Evolutionary conservation across 345 rosid genomes (phyloP), one percentile per base, ranked within the genome.

Genomic region (Mangifera indica): DNA sequence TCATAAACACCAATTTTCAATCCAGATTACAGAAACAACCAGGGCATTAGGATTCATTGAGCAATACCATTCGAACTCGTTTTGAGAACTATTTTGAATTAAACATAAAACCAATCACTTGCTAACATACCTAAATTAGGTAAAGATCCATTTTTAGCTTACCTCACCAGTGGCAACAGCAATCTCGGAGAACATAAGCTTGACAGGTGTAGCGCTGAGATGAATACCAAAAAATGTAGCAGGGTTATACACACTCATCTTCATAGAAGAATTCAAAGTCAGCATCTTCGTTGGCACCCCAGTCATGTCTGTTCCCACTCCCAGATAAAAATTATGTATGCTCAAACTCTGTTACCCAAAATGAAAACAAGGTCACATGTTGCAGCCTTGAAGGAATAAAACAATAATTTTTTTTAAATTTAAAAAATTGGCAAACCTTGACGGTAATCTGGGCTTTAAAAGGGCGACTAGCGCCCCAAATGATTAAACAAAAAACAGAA

Each of bases 391-490:
- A 7, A 37, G 5, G 42, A 37, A 37, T 37, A 37, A 29, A 29
- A 29, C 13, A 42, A 21, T 64, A 64, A 14, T 46, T 51, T 20
- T 4, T 10, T 11, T 24, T 26, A 25, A 11, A 24, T 26, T 6
- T 62, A 34, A 3, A 20, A 2, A 52, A 15, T 34, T n/a, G 14
- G 18, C 44, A 15, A 26, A 92, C 94, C 98, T 83, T 86, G 67
- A 88, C 89, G 12, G 76, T 64, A 68, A 92, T 77, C 26, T 78
- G 53, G 22, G 92, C 85, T 67, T 81, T 85, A 78, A 77, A 87
- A 74, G 92, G 92, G 52, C 93, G 83, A 74, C 94, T 85, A 70
- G 89, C 94, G 4, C 94, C 91, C 96, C 94, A 92, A 26, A 92
- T 76, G 77, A 88, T 87, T 74, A 91, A 77, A 81, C 94, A 90